Conservation (phyloP, 192 early-diverging fungal genomes). For the Spizellomyces sp. region DNA sequence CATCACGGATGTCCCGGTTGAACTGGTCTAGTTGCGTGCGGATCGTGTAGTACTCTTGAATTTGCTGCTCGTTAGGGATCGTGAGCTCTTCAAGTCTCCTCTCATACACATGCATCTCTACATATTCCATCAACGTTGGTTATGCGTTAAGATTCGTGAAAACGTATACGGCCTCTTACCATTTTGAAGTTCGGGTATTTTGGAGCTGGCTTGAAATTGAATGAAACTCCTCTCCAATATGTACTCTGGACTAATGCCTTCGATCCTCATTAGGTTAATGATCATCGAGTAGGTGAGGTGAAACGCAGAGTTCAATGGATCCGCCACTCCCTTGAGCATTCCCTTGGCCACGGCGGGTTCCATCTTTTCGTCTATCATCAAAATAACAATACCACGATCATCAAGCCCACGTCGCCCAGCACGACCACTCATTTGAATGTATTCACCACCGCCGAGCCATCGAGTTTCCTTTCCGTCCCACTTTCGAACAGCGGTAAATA, state of each 20-base stretch:
- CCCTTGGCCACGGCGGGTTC: slow-evolving; percentile 87
- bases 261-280: slow-evolving; percentile 90
- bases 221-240: slow-evolving; percentile 92
- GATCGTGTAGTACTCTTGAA: slow-evolving; percentile 78
- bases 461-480: slow-evolving; percentile 88
- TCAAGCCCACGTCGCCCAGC: slow-evolving; percentile 96
- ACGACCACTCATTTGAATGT: slow-evolving; percentile 99
- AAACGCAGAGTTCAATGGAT: slow-evolving; percentile 90
- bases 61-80: slow-evolving; percentile 70
- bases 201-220: slow-evolving; percentile 87
- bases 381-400: slow-evolving; percentile 94
- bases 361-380: slow-evolving; percentile 97
- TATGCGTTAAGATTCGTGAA: background rate
- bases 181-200: slow-evolving; percentile 73
- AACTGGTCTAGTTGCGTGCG: slow-evolving; percentile 69
- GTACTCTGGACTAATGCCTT: slow-evolving; percentile 88
- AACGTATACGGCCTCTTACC: background rate
- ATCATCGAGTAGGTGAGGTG: slow-evolving; percentile 97
- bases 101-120: slow-evolving; percentile 61
- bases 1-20: slow-evolving; percentile 66
- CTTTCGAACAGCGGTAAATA: slow-evolving; percentile 91
- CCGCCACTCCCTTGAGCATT: slow-evolving; percentile 77
- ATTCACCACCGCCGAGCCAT: slow-evolving; percentile 87
- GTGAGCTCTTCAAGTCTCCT: slow-evolving; percentile 50
- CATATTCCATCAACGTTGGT: background rate